These are phyloP conservation scores for Skeletonema menzelii DNA, from an alignment of 108 stramenopile genomes.

Conservation along the genomic window DNA sequence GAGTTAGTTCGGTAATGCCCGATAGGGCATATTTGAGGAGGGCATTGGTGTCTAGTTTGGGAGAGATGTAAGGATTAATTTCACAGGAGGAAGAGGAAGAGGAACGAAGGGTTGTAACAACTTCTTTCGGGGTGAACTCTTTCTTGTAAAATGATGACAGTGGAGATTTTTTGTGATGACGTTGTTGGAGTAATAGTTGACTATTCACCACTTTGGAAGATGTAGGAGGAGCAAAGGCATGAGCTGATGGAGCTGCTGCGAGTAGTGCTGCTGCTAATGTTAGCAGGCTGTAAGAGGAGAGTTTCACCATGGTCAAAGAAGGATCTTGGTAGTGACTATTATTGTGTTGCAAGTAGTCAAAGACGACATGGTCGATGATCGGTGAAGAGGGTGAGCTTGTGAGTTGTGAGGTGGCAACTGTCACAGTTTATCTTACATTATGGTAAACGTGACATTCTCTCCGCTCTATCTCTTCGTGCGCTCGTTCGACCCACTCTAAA, in stretches of 20 bases:
- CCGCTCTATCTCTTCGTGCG: too few relatives aligned
- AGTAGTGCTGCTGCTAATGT: not conserved
- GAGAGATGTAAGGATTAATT: conserved; percentile 28
- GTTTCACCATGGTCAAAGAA: not conserved
- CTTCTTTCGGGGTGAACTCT: not conserved
- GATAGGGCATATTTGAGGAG: conserved; percentile 30
- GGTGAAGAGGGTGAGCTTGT: too few relatives aligned
- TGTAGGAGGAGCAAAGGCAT: not conserved
- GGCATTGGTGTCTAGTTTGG: conserved; percentile 33
- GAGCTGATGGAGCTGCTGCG: not conserved
- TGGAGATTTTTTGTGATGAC: too few relatives aligned
- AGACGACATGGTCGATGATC: too few relatives aligned
- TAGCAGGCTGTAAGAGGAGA: not conserved
- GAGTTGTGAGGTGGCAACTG: too few relatives aligned
- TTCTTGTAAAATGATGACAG: not conserved
- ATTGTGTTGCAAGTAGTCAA: too few relatives aligned
- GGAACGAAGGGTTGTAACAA: not conserved
- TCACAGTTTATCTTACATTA: too few relatives aligned
- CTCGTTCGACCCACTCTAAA: too few relatives aligned
- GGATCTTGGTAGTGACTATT: too few relatives aligned
- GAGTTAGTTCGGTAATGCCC: conserved; percentile 20
- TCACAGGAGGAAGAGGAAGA: too few relatives aligned
- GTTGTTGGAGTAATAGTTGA: not conserved
- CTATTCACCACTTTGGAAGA: not conserved
- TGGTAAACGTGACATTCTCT: too few relatives aligned